Evolutionary conservation across 2,329 filamentous ascomycete genomes (phyloP), one percentile per base, ranked within the genome.

Genomic region (Aspergillus versicolor): DNA sequence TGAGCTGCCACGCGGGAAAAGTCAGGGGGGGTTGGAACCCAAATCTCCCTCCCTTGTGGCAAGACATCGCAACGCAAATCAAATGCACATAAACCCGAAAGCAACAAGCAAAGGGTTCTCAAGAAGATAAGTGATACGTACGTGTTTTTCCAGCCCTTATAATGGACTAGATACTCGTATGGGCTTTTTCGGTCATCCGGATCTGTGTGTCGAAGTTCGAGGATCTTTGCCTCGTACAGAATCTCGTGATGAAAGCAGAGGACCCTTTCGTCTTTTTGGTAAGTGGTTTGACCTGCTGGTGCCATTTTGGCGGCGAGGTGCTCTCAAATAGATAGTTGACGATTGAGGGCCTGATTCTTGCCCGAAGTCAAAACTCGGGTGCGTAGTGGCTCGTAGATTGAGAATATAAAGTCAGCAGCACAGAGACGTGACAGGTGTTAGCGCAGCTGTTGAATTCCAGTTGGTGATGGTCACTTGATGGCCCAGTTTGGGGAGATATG

Each of bases 81-180:
- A 12, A 54, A 42, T 17, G 30, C n/a, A 44, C 15, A 22, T 32
- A 48, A 19, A 1, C 17, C 21, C 22, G 7, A 27, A 34, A 19
- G 15, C 19, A 15, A 11, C 17, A 21, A 44, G 8, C 4, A 7
- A 12, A 19, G 13, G 13, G 27, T 44, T 21, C 41, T 15, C 2
- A 17, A 44, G 30, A 24, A 40, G n/a, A 32, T 50, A 52, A 45
- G 15, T 45, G 52, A 56, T 61, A 61, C 87, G 78, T 79, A 90
- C 83, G 92, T 97, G 75, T 93, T 92, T 82, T 99, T 99, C 94
- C 94, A 99, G 70, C 94, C 94, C 77, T 97, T 97, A 81, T 99
- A 99, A 77, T 99, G 94, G 54, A 99, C 90, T 70, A 90, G 90
- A 79, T 96, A 99, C 73, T 91, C 86, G 71, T 86, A 92, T 34